These are phyloP conservation scores for Aspergillus jensenii DNA, from an alignment of 2,329 filamentous ascomycete genomes.

Conservation along the genomic window DNA sequence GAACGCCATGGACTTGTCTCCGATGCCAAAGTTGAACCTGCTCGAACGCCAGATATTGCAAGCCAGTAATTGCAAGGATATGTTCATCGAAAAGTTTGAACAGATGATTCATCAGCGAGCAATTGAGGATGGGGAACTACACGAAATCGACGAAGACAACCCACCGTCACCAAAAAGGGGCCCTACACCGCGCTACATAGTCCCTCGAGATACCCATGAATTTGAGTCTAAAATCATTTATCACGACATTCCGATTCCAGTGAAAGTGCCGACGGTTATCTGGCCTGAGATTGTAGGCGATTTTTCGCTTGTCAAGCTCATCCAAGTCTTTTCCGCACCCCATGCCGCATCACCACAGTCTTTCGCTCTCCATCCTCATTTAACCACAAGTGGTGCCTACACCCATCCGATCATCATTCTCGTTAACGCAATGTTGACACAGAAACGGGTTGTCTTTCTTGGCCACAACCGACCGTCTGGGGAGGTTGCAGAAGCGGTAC, in stretches of 20 bases:
- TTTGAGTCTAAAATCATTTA: constrained; percentile 95
- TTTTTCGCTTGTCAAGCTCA: constrained; percentile 95
- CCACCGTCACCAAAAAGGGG: constrained; percentile 52
- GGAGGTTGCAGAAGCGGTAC: constrained; percentile 94
- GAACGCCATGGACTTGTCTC: constrained; percentile 92
- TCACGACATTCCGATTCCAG: constrained; percentile 92
- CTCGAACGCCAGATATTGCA: constrained; percentile 85
- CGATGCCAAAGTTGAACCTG: constrained; percentile 81
- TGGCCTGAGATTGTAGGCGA: constrained; percentile 96
- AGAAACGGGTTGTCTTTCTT: constrained; percentile 94
- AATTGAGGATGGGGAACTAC: constrained; percentile 56
- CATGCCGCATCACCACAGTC: constrained; percentile 81
- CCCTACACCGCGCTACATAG: constrained; percentile 63
- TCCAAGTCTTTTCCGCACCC: constrained; percentile 84
- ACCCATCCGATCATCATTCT: constrained; percentile 96
- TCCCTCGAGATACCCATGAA: constrained; percentile 94
- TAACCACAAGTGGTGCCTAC: constrained; percentile 84
- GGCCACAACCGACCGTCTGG: constrained; percentile 94
- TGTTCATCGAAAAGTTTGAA: constrained; percentile 98
- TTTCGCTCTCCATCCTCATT: constrained; percentile 82
- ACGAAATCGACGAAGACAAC: constrained; percentile 27
- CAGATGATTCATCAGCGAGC: constrained; percentile 85
- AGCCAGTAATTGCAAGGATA: constrained; percentile 87
- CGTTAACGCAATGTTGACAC: constrained; percentile 89
- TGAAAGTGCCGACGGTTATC: constrained; percentile 91